A percentile compares a stretch with the other conserved stretches of the same genome.
Conservation (phyloP, 352 stramenopile species). For the Elongisporangium undulatum region DNA sequence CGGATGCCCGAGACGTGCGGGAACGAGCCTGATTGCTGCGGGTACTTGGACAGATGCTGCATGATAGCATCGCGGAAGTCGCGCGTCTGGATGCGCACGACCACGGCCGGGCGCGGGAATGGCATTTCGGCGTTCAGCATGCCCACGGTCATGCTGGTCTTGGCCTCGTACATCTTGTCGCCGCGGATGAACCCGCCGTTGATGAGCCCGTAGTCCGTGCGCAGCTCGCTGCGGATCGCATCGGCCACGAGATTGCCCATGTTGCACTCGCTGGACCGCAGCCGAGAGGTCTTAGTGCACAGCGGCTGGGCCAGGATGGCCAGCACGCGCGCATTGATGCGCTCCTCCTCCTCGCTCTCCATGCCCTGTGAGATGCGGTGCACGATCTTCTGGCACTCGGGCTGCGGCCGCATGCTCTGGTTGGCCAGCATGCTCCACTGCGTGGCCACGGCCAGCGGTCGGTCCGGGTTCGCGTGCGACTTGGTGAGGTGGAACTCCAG, state of each 20-base stretch:
- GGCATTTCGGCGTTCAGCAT: conserved; percentile 85
- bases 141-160: conserved; percentile 60
- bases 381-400: conserved; percentile 59
- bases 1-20: conserved; percentile 75
- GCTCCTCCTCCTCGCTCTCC: conserved; percentile 41
- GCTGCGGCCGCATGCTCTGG: conserved; percentile 45
- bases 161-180: conserved; percentile 70
- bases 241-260: conserved; percentile 79
- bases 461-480: conserved; percentile 26
- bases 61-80: conserved; percentile 69
- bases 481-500: conserved; percentile 72
- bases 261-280: conserved; percentile 73
- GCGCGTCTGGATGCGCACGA: conserved; percentile 58
- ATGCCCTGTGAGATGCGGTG: conserved; percentile 66
- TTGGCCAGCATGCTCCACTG: conserved; percentile 86
- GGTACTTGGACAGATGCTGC: conserved; percentile 77
- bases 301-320: conserved; percentile 46
- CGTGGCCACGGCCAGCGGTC: conserved; percentile 40
- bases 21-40: conserved; percentile 66
- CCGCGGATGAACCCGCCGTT: conserved; percentile 89
- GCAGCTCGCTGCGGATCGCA: conserved; percentile 61
- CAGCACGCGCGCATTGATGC: conserved; percentile 41
- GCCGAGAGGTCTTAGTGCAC: conserved; percentile 63
- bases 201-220: conserved; percentile 70
- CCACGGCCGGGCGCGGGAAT: conserved; percentile 64